phyloP scores from a whole-genome alignment of 2,329 filamentous ascomycete species.

The Monilinia polystroma region DNA sequence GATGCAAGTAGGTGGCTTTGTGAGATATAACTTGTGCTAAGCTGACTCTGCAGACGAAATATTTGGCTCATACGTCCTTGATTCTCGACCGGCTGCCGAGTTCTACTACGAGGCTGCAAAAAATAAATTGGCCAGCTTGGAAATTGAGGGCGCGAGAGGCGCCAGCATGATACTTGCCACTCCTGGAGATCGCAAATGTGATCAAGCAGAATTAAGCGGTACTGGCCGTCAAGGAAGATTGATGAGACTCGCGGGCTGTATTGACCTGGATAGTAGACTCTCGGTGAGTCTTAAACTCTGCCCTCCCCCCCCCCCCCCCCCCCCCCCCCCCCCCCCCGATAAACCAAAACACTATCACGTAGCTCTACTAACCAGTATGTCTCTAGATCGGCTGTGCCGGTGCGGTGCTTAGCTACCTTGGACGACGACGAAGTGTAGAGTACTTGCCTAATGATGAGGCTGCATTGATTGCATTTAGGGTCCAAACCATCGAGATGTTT shows the following conservation, averaged over 20 bases:
- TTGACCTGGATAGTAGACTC: constrained; percentile 71
- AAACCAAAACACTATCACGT: not conserved
- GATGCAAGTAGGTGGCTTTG: constrained; percentile 31
- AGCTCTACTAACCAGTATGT: not conserved
- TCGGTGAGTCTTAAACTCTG: constrained; percentile 53
- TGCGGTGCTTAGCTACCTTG: constrained; percentile 78
- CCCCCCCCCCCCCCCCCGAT: too few species aligned
- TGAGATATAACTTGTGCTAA: not conserved
- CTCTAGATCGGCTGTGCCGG: constrained; percentile 72
- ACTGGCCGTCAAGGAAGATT: constrained; percentile 61
- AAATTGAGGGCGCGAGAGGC: constrained; percentile 45
- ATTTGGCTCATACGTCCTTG: constrained; percentile 53
- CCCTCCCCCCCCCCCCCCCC: not conserved
- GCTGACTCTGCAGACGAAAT: constrained; percentile 39
- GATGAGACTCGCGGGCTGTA: constrained; percentile 65
- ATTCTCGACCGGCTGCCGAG: constrained; percentile 67
- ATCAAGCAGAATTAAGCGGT: constrained; percentile 43
- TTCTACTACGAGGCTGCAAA: constrained; percentile 69
- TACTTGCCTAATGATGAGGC: constrained; percentile 60
- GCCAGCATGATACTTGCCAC: constrained; percentile 60
- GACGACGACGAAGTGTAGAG: constrained; percentile 63
- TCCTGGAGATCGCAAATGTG: constrained; percentile 44
- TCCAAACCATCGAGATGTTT: constrained; percentile 72
- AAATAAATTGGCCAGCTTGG: constrained; percentile 62
- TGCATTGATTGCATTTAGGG: constrained; percentile 54